phyloP scores from a whole-genome alignment of 108 stramenopile genomes.

The Nitzschia putrida region DNA sequence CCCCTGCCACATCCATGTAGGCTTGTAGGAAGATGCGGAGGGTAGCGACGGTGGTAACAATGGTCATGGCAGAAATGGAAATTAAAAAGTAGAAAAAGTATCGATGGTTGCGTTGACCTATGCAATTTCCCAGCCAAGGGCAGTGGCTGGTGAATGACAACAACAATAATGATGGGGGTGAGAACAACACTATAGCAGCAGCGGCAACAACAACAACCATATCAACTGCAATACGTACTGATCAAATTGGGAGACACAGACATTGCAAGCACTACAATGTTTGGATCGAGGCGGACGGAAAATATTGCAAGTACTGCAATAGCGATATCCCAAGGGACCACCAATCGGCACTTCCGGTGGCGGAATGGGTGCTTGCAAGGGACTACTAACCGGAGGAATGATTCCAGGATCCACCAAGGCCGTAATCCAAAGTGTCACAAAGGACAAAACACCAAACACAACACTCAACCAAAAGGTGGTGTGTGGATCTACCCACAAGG shows the following conservation, averaged over 20 bases:
- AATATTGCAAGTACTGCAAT: constrained; percentile 87
- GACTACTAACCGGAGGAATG: constrained; percentile 67
- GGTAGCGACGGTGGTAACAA: constrained; percentile 51
- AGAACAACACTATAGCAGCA: background rate
- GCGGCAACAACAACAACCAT: background rate
- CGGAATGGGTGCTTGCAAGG: constrained; percentile 64
- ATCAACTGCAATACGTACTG: constrained; percentile 58
- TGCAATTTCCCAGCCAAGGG: constrained; percentile 96
- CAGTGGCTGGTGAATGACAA: constrained; percentile 57
- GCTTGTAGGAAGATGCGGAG: constrained; percentile 48
- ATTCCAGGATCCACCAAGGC: constrained; percentile 88
- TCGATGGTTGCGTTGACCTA: constrained; percentile 91
- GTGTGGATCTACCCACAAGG: background rate
- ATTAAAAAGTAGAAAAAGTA: constrained; percentile 83
- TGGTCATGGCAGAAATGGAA: constrained; percentile 51
- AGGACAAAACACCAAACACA: constrained; percentile 31
- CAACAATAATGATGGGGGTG: no score
- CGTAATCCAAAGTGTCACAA: constrained; percentile 67
- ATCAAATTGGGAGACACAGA: constrained; percentile 91
- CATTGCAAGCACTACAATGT: constrained; percentile 94
- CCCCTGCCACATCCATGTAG: constrained; percentile 31
- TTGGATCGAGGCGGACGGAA: constrained; percentile 89
- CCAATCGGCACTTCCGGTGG: constrained; percentile 59
- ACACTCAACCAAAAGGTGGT: constrained; percentile 43
- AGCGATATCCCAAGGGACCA: constrained; percentile 81